A percentile compares a stretch with the other conserved stretches of the same genome.
phyloP scores from a whole-genome alignment of 2,329 filamentous ascomycete species.

The Microdochium nivale region DNA sequence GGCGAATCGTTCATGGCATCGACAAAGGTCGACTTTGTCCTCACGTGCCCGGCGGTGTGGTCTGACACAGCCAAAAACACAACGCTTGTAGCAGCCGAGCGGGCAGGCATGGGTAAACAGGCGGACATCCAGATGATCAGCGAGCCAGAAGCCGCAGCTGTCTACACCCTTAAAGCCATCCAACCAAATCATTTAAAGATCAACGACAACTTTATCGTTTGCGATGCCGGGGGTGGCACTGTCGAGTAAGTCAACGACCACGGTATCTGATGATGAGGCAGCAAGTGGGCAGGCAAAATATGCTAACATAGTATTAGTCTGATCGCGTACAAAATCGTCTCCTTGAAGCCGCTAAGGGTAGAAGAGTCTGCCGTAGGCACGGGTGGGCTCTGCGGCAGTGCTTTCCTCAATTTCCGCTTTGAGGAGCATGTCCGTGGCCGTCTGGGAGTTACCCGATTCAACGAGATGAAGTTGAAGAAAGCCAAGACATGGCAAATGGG shows the following conservation, averaged over 20 bases:
- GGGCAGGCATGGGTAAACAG: constrained; percentile 66
- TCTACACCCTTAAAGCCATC: constrained; percentile 72
- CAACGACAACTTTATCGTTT: constrained; percentile 57
- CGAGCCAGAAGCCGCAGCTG: constrained; percentile 71
- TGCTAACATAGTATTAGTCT: constrained; percentile 31
- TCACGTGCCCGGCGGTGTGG: constrained; percentile 80
- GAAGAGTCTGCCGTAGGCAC: constrained; percentile 76
- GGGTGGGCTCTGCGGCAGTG: constrained; percentile 68
- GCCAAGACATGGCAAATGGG: constrained; percentile 75
- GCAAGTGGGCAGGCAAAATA: too few species aligned
- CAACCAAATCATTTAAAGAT: constrained; percentile 65
- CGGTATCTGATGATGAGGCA: not conserved
- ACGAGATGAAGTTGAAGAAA: constrained; percentile 70
- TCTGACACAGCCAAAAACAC: constrained; percentile 80
- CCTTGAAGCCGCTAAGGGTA: constrained; percentile 60
- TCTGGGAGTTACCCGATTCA: constrained; percentile 58
- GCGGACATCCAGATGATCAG: constrained; percentile 70
- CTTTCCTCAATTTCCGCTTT: constrained; percentile 73
- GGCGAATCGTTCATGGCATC: constrained; percentile 71
- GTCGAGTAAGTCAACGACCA: constrained; percentile 46
- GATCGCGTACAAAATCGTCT: constrained; percentile 75
- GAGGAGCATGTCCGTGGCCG: constrained; percentile 65
- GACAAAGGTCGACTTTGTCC: constrained; percentile 68
- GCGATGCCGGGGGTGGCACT: constrained; percentile 54
- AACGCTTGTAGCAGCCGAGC: constrained; percentile 67